Base-by-base conservation (phyloP, 2,329 filamentous ascomycete species). In the Karstenula rhodostoma region DNA sequence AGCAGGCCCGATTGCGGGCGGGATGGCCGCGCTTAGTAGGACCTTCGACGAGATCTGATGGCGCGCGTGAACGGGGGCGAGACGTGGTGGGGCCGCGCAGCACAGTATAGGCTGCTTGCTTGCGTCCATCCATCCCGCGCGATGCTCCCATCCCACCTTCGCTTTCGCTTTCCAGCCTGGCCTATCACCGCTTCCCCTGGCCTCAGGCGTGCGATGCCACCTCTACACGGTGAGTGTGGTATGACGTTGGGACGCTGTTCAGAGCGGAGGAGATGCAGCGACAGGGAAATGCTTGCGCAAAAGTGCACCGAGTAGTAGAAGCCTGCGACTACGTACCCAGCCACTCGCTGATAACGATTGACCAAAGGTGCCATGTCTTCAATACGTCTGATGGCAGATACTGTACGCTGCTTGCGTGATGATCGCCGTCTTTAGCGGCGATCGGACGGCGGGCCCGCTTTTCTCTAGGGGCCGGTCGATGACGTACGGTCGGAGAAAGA, bases 61-160 rank as follows among this genome's bases (percentile, higher is more conserved):
- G 42, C 50, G 35, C 35, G 42, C 25, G 27, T 43, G 37, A 53
- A 42, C 37, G 9, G 13, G 23, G 17, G 51, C 43, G 23, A 19
- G 51, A 54, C 37, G 37, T 54, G 37, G 37, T 10, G 37, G 37
- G 15, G 17, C 17, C 37, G 17, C 37, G 37, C 42, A 12, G 37
- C 37, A n/a, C 37, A 17, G 10, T 17, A 40, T 13, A 40, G 40
- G 33, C 8, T 32, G 29, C 29, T 32, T 6, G n/a, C n/a, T n/a
- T n/a, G n/a, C n/a, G n/a, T n/a, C n/a, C n/a, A n/a, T n/a, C n/a
- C 33, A 42, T 42, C 49, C 49, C 49, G 33, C 49, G 49, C 49
- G 19, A 9, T 17, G 8, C 33, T 51, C 33, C 33, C 49, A 52
- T 35, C 22, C 33, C 49, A 27, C 33, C 19, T 19, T 8, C n/a